Evolutionary conservation across 2,329 filamentous ascomycete genomes (phyloP).

Genomic region (Graphiopsis chlorocephala): DNA sequence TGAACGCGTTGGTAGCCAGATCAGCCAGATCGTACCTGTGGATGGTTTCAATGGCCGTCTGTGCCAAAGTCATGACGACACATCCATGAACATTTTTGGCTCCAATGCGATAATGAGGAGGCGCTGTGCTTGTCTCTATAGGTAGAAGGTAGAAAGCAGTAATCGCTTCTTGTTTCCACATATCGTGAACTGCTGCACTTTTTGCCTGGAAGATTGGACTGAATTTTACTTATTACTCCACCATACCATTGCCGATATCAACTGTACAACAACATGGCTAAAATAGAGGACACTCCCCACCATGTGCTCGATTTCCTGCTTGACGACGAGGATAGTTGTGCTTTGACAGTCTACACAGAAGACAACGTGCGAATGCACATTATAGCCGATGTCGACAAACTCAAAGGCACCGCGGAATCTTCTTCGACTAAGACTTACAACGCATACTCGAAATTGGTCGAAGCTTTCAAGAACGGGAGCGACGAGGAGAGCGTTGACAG

Average conservation of each 20-base stretch:
- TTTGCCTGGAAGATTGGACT: too few relatives aligned
- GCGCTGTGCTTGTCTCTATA: neutral
- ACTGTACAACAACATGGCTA: neutral
- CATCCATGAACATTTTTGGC: neutral
- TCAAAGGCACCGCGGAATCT: conserved; percentile 23
- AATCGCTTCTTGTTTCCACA: neutral
- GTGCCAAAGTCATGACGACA: conserved; percentile 13
- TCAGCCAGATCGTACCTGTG: conserved; percentile 5
- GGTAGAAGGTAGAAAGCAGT: neutral
- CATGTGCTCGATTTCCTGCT: conserved; percentile 34
- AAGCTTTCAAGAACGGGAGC: conserved; percentile 19
- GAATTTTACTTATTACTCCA: neutral
- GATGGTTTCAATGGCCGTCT: neutral
- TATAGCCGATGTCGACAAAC: conserved; percentile 28
- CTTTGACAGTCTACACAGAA: conserved; percentile 28
- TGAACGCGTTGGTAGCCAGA: neutral
- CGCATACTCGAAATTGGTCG: conserved; percentile 27
- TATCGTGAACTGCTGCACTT: neutral
- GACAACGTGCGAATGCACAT: conserved; percentile 34
- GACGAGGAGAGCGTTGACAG: conserved; percentile 25
- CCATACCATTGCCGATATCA: neutral
- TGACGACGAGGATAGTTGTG: conserved; percentile 32
- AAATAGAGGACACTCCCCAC: conserved; percentile 12
- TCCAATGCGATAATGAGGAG: neutral
- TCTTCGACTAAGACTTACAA: conserved; percentile 21